Base-by-base conservation (phyloP, 2,329 filamentous ascomycete genomes). In the Triangularia setosa region DNA sequence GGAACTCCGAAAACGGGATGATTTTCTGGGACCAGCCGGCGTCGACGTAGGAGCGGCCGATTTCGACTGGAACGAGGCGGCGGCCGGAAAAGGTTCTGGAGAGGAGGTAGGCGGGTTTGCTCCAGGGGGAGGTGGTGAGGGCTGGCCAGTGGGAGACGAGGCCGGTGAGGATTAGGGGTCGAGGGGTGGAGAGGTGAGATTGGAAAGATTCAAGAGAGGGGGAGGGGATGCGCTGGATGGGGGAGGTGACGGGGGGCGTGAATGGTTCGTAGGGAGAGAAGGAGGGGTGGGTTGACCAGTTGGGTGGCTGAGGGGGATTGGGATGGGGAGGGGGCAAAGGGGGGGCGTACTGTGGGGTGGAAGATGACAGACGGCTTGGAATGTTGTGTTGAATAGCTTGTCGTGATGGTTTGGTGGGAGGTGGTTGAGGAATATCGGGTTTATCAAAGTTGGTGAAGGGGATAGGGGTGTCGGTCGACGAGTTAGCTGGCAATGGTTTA, bases 21-120 rank as follows among this genome's bases (percentile, higher is more conserved):
- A 98, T 87, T 62, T 87, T 84, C 75, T 98, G 94, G 0, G 88
- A 87, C 93, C 94, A 97, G 23, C 83, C 89, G 21, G 86, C 84
- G 68, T 97, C 92, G 1, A 92, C 93, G 73, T 98, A 99, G 72
- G 90, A 95, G 56, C 90, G 82, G 0, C 95, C 94, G 1, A 95
- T 76, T 75, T 98, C 93, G 2, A 97, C 84, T 0, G 94, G 94
- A 0, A 98, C 91, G 0, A 97, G 83, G 11, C 95, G 84, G 30
- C 88, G 81, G 0, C 95, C 95, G 2, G 81, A 84, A 35, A 97
- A 86, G 0, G 93, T 97, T 62, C 81, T 83, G 11, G 85, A 81
- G 11, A 92, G 80, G 63, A 97, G 86, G 75, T 97, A 97, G 0
- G 80, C 79, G 0, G 88, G 87, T n/a, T 82, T 85, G 8, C 79